These are phyloP conservation scores for Manihot esculenta DNA, from an alignment of 441 rosid genomes.

Conservation along the genomic window DNA sequence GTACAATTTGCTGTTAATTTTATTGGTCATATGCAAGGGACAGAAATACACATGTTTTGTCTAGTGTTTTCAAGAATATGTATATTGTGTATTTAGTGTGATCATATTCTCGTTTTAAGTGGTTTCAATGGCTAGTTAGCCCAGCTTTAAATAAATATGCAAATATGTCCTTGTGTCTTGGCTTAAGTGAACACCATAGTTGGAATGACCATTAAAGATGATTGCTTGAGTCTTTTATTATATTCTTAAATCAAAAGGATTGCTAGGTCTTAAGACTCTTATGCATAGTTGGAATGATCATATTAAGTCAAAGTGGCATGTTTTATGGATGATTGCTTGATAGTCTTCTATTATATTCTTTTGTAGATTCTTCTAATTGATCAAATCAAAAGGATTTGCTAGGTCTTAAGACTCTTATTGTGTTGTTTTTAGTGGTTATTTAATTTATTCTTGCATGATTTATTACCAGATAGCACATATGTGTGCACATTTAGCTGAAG, in stretches of 20 bases:
- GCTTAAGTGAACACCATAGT: too few relatives aligned
- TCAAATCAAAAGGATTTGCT: background rate
- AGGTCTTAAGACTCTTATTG: background rate
- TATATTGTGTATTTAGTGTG: background rate
- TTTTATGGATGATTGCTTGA: conserved; percentile 1
- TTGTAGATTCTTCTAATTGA: conserved; percentile 1
- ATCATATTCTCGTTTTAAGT: background rate
- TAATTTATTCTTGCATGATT: background rate
- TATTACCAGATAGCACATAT: background rate
- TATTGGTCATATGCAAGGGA: background rate
- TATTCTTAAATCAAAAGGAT: too few relatives aligned
- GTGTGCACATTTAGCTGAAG: background rate
- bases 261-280: too few relatives aligned
- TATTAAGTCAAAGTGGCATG: conserved; percentile 2
- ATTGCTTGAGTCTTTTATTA: background rate
- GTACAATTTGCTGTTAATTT: background rate
- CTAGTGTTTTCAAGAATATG: conserved; percentile 7
- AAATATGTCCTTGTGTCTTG: background rate
- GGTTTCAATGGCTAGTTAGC: background rate
- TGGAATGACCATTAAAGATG: conserved; percentile 4
- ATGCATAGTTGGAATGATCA: too few relatives aligned
- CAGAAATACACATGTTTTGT: background rate
- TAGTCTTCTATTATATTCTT: background rate
- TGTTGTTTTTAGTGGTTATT: background rate
- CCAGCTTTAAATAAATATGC: background rate